phyloP scores from a whole-genome alignment of 1,139 yeast genomes.

The Debaryomyces robertsiae region DNA sequence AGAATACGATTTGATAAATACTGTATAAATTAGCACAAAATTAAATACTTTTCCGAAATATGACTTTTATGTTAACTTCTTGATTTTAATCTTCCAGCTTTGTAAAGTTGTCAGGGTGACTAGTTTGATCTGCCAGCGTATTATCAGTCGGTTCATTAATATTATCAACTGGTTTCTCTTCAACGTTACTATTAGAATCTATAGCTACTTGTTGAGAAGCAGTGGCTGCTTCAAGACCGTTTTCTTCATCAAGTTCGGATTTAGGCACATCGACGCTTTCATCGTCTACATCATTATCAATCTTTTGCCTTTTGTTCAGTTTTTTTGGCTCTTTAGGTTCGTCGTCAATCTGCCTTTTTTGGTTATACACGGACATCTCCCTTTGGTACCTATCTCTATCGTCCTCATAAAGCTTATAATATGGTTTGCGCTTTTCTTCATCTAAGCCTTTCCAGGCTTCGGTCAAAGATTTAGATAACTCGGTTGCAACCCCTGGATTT shows the following conservation, averaged over 20 bases:
- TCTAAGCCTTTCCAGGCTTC: constrained; percentile 83
- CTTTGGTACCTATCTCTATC: constrained; percentile 75
- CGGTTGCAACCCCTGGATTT: constrained; percentile 54
- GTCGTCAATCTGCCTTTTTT: constrained; percentile 29
- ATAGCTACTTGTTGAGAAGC: constrained; percentile 1
- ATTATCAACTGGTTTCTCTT: constrained; percentile 16
- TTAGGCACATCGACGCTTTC: constrained; percentile 12
- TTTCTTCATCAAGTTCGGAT: constrained; percentile 13
- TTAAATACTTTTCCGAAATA: no score
- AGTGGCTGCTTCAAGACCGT: constrained; percentile 13
- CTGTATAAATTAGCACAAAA: no score
- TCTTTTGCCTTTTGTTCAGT: constrained; percentile 19
- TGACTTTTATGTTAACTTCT: not conserved
- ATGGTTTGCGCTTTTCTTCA: constrained; percentile 73
- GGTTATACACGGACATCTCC: constrained; percentile 69
- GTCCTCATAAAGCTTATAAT: constrained; percentile 73
- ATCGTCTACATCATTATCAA: constrained; percentile 12
- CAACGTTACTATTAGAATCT: constrained; percentile 17
- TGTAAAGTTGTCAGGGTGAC: not conserved
- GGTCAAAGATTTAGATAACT: constrained; percentile 74
- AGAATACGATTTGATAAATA: not conserved
- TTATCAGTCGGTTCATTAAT: constrained; percentile 1
- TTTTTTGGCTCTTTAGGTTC: constrained; percentile 15
- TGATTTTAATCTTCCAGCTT: not conserved
- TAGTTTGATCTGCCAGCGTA: constrained; percentile 4